A percentile compares a stretch with the other conserved stretches of the same genome.
Conservation (phyloP, 73 alveolate species). For the Tetrahymena elliotti region DNA sequence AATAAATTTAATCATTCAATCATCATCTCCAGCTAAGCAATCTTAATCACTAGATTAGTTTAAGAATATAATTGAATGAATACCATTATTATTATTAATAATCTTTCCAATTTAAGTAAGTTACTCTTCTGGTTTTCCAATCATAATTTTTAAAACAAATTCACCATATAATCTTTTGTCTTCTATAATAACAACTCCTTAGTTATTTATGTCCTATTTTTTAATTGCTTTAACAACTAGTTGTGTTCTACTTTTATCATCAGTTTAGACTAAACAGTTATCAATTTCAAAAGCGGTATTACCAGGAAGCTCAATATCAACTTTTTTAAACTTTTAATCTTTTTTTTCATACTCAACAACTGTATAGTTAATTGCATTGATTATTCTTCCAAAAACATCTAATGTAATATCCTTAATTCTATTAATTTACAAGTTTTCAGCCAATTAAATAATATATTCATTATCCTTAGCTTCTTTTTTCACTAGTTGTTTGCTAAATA, state of each 20-base stretch:
- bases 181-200: not conserved
- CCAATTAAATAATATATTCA: not conserved
- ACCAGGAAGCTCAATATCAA: not conserved
- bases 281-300: not conserved
- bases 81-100: not conserved
- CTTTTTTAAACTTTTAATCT: not conserved
- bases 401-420: not conserved
- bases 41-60: not conserved
- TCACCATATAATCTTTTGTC: not conserved
- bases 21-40: not conserved
- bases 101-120: not conserved
- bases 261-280: not conserved
- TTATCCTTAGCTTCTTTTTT: not conserved
- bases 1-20: not conserved
- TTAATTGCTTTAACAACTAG: not conserved
- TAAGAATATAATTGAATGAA: not conserved
- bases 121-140: not conserved
- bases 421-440: not conserved
- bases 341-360: not conserved
- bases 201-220: not conserved
- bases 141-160: not conserved
- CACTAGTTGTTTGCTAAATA: not conserved
- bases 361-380: not conserved
- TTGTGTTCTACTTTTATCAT: not conserved
- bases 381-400: not conserved